Evolutionary conservation across 2,329 filamentous ascomycete species (phyloP).

Genomic region (Alternaria burnsii): DNA sequence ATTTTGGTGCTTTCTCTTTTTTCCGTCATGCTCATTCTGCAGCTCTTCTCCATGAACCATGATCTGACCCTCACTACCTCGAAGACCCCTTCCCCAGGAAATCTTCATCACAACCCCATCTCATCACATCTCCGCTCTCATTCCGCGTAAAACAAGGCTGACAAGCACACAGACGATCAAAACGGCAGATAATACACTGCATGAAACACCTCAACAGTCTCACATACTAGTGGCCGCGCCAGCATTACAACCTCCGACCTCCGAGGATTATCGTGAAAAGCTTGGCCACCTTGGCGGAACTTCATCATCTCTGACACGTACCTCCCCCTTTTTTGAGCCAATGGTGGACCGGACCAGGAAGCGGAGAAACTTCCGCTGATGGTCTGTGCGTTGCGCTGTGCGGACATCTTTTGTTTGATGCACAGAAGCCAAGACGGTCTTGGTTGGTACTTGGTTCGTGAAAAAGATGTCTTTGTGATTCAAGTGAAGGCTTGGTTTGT

Average conservation of each 20-base stretch:
- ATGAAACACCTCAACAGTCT: conserved; percentile 20
- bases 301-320: conserved; percentile 2
- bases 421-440: conserved; percentile 1
- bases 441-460: background rate
- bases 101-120: background rate
- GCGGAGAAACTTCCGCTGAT: background rate
- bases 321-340: background rate
- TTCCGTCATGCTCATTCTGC: background rate
- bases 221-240: background rate
- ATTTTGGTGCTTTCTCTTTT: conserved; percentile 1
- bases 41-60: background rate
- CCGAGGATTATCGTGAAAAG: background rate
- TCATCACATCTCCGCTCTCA: background rate
- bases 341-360: background rate
- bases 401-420: background rate
- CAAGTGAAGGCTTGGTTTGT: background rate
- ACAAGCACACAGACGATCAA: background rate
- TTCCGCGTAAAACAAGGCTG: background rate
- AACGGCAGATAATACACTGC: background rate
- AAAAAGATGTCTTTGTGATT: background rate
- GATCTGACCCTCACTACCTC: background rate
- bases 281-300: conserved; percentile 3
- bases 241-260: background rate
- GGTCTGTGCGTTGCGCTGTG: background rate
- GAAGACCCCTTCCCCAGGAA: background rate